Evolutionary conservation across 164 flowering plant species (phyloP), one percentile per base, ranked within the genome.

Genomic region (Stephania yunnanensis): DNA sequence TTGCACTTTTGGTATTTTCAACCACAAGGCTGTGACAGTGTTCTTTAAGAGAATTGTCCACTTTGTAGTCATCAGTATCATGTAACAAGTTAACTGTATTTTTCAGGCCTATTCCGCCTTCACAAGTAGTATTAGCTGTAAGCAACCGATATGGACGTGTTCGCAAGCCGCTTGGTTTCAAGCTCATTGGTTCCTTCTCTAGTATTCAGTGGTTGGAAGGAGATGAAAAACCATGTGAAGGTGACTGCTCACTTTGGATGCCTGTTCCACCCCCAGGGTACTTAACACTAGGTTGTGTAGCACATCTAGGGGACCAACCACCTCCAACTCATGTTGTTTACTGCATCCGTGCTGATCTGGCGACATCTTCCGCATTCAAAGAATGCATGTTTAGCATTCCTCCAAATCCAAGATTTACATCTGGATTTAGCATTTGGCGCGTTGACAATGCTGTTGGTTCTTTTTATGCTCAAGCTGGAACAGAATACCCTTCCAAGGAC

Each of bases 371-470:
- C 50, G 78, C 76, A 71, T 86, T 79, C 83, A 87, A 89, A 70
- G 98, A 92, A 68, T 94, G 98, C 82, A 80, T 92, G 76, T 81
- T 81, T 48, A 81, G 75, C 80, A 66, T 79, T 44, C 81, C 90
- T 19, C 74, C 94, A 75, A 89, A 83, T 82, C 71, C 80, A 46
- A 70, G 50, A 44, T 84, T 82, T 69, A 68, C 72, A 22, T 81
- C 89, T 75, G 98, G 97, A 50, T 92, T 92, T 84, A 92, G 98
- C 85, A 88, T 96, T n/a, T 96, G 99, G 99, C 98, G 89, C 12
- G 42, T 89, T 22, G 97, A 96, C 75, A 96, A 90, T 87, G 87
- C 84, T 70, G 73, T 90, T 79, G 95, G 97, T 42, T 90, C 97
- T 71, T 96, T 89, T 83, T 85, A 82, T 87, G 97, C 97, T 25